These are phyloP conservation scores for Pyrrhoderma noxium DNA, from an alignment of 1,284 basidiomycete genomes.

Conservation along the genomic window DNA sequence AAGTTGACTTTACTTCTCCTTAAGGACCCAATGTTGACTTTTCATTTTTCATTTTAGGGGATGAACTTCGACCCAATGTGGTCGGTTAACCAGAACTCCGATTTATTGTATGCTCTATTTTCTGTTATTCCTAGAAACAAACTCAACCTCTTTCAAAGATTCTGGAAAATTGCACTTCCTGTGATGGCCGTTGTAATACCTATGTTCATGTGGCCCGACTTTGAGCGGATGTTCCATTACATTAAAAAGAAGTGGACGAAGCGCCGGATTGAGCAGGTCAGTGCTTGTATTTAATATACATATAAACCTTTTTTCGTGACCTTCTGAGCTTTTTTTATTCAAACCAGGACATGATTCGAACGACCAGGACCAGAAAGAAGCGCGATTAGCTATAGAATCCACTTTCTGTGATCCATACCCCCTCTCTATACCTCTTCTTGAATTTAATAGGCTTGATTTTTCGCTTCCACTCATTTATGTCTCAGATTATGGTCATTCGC, in stretches of 20 bases:
- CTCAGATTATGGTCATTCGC: too few species aligned
- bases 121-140: constrained; percentile 1
- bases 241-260: constrained; percentile 33
- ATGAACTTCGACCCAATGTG: constrained; percentile 61
- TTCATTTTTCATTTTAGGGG: constrained; percentile 36
- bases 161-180: constrained; percentile 61
- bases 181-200: constrained; percentile 50
- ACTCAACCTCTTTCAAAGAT: constrained; percentile 31
- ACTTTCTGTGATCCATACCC: too few species aligned
- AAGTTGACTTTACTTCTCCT: constrained; percentile 23
- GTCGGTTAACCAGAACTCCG: constrained; percentile 40
- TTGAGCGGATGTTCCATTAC: constrained; percentile 39
- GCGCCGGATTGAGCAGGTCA: constrained; percentile 27
- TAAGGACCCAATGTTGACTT: not conserved
- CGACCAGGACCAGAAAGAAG: too few species aligned
- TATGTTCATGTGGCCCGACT: constrained; percentile 47
- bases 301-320: not conserved
- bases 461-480: too few species aligned
- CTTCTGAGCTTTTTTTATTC: not conserved
- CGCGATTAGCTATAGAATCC: too few species aligned
- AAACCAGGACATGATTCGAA: too few species aligned
- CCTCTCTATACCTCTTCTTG: too few species aligned
- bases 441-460: too few species aligned
- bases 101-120: constrained; percentile 38
- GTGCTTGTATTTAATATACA: constrained; percentile 1